These are phyloP conservation scores for Luzula sylvatica DNA, from an alignment of 176 grass and related monocot species.

Conservation along the genomic window DNA sequence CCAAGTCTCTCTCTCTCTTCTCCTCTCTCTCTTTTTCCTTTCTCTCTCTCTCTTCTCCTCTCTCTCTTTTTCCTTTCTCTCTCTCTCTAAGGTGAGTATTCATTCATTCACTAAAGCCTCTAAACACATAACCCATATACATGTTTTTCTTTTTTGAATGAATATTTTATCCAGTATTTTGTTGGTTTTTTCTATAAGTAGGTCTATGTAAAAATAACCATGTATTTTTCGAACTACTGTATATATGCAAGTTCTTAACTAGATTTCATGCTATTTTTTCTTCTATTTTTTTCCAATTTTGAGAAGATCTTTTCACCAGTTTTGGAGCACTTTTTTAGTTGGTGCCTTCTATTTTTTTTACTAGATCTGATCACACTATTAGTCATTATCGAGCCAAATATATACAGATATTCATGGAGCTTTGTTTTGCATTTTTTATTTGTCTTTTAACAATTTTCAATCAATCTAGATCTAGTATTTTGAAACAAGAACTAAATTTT, in stretches of 20 bases:
- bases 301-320: background rate
- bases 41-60: conserved; percentile 10
- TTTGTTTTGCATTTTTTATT: background rate
- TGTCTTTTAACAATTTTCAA: background rate
- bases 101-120: conserved; percentile 4
- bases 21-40: conserved; percentile 4
- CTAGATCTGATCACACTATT: conserved; percentile 12
- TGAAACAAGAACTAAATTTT: too few relatives aligned
- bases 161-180: conserved; percentile 5
- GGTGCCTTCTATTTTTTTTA: conserved; percentile 8
- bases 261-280: conserved; percentile 13
- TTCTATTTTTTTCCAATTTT: conserved; percentile 21
- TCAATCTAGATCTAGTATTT: conserved; percentile 18
- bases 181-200: conserved; percentile 13
- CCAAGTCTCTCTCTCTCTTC: conserved; percentile 10
- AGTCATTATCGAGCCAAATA: background rate
- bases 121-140: background rate
- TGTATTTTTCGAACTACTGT: conserved; percentile 5
- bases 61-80: conserved; percentile 7
- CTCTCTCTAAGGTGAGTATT: conserved; percentile 2
- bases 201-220: conserved; percentile 12
- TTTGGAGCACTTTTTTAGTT: background rate
- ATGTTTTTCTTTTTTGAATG: conserved; percentile 20
- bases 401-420: conserved; percentile 6
- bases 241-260: conserved; percentile 8